Evolutionary conservation across 805 yeast genomes (phyloP), one percentile per base, ranked within the genome.

Genomic region (Blastobotrys chiropterorum): DNA sequence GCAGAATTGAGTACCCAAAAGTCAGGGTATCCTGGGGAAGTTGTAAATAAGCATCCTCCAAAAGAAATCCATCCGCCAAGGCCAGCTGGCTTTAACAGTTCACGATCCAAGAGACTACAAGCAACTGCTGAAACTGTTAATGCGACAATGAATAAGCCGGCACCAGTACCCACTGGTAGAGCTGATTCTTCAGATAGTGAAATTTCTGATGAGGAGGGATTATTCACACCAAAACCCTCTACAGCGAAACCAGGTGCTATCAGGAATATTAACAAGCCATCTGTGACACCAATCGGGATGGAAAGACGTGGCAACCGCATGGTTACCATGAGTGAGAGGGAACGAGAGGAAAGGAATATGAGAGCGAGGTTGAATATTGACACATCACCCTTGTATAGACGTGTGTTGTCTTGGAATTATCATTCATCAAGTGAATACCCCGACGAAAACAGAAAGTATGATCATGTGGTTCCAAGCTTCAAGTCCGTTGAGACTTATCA

Each of bases 381-480:
- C 61, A 68, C 89, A 64, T 82, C 79, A 53, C 90, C 95, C 1
- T 72, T 95, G 3, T 89, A 92, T 64, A 70, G 72, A 15, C 75
- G 76, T 4, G 75, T 94, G 5, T 70, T 94, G 52, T 72, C 74
- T 43, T 94, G 99, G 99, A 79, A 86, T 46, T 92, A 80, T 60
- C 79, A 73, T 44, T 71, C 77, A 16, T 67, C 67, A 1, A 71
- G 75, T 44, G 85, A 79, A 2, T 79, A 69, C 52, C 95, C 95
- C 0, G 53, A 63, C 0, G 67, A 67, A 1, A 60, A 62, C 1
- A 67, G 68, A 2, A 61, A 67, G 1, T 79, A 78, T 59, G 60
- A 62, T 1, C 65, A 71, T 0, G 83, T 87, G 3, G 77, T 78
- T 26, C 81, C 81, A 57, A 61, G 68, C 1, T 94, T 87, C 62